Conservation (phyloP, 1,284 basidiomycete species). For the Sutorius eximius region DNA sequence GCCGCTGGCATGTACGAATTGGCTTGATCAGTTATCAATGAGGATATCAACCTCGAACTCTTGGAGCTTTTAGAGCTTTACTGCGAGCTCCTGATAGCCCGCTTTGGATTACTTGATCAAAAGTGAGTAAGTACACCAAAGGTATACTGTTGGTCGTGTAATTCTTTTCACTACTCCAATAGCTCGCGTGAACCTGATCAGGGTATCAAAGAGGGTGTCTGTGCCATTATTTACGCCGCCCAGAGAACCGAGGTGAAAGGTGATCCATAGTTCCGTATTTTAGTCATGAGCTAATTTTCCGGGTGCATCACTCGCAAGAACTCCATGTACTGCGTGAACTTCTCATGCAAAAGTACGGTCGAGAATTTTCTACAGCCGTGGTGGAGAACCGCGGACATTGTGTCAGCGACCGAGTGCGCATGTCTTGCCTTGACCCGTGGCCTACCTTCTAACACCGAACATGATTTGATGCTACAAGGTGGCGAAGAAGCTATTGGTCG, state of each 20-base stretch:
- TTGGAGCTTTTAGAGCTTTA: constrained; percentile 94
- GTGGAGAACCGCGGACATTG: constrained; percentile 83
- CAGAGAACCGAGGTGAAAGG: constrained; percentile 90
- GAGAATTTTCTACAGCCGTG: constrained; percentile 76
- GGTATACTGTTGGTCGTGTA: not conserved
- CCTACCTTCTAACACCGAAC: not conserved
- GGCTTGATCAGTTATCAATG: constrained; percentile 67
- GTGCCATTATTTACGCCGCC: constrained; percentile 86
- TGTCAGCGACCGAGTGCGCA: constrained; percentile 75
- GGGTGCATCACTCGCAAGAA: constrained; percentile 48
- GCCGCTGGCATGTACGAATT: not conserved
- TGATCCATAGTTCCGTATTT: constrained; percentile 29
- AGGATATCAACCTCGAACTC: constrained; percentile 84
- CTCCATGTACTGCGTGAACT: constrained; percentile 90
- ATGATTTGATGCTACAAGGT: constrained; percentile 45
- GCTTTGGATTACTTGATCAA: constrained; percentile 89
- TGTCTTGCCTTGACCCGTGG: constrained; percentile 1
- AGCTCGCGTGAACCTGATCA: constrained; percentile 84
- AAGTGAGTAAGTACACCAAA: constrained; percentile 48
- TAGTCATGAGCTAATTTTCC: constrained; percentile 5
- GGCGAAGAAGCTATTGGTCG: constrained; percentile 66
- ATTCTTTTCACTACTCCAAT: constrained; percentile 5
- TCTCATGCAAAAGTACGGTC: constrained; percentile 90
- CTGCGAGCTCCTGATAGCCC: constrained; percentile 87
- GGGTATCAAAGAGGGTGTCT: constrained; percentile 72